phyloP scores from a whole-genome alignment of 1,284 basidiomycete species.

The Ustilago nuda region DNA sequence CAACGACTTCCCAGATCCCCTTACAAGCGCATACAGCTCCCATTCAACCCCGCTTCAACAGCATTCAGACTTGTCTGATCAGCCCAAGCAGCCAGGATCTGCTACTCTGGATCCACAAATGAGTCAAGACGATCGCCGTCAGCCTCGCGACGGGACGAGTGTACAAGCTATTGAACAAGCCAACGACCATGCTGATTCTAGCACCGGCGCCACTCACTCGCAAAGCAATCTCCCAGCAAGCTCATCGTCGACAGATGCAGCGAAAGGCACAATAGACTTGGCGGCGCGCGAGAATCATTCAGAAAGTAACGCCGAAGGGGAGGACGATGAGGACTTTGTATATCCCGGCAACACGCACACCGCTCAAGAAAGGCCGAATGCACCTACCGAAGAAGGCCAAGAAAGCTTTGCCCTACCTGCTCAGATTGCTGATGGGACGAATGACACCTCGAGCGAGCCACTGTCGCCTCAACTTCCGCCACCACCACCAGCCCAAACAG shows the following conservation, averaged over 20 bases:
- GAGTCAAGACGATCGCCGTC: neutral
- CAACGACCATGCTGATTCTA: neutral
- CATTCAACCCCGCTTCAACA: neutral
- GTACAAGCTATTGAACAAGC: neutral
- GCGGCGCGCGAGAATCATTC: slow-evolving; percentile 1
- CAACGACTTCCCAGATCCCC: slow-evolving; percentile 33
- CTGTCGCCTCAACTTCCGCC: neutral
- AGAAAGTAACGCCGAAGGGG: slow-evolving; percentile 18
- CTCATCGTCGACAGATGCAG: neutral
- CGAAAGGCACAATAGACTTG: neutral
- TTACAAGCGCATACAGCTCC: slow-evolving; percentile 29
- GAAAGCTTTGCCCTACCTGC: slow-evolving; percentile 3
- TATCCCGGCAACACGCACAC: slow-evolving; percentile 21
- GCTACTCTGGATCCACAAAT: neutral
- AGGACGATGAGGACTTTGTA: slow-evolving; percentile 36
- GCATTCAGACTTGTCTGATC: neutral
- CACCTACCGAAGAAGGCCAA: neutral
- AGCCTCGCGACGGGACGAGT: neutral
- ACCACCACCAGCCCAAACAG: slow-evolving; percentile 6
- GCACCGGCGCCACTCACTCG: neutral
- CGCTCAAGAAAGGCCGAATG: neutral
- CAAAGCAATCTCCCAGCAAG: neutral
- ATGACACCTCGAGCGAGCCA: neutral
- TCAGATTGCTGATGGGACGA: neutral
- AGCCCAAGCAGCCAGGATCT: neutral